phyloP scores from a whole-genome alignment of 345 rosid genomes.

The Bruguiera sexangula region DNA sequence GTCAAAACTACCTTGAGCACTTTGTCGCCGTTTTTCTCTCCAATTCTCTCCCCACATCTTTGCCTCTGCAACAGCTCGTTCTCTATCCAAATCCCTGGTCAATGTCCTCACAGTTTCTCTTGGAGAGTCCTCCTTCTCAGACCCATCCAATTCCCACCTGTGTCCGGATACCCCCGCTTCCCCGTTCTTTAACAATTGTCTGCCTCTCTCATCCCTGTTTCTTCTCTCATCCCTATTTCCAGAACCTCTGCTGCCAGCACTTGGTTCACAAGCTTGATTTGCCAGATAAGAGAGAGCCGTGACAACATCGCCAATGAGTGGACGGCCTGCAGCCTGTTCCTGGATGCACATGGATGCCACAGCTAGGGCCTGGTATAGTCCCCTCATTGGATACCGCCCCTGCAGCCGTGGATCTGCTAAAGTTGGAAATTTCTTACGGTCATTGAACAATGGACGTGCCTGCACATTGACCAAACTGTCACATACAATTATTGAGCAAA shows the following conservation, averaged over 20 bases:
- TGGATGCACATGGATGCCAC: constrained; percentile 99
- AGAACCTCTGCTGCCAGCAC: constrained; percentile 29
- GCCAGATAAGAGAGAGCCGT: constrained; percentile 92
- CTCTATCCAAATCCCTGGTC: constrained; percentile 76
- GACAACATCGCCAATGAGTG: constrained; percentile 89
- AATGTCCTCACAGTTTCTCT: constrained; percentile 62
- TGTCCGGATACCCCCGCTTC: constrained; percentile 74
- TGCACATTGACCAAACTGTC: constrained; percentile 30
- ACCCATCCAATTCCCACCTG: constrained; percentile 73
- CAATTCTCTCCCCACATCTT: constrained; percentile 97
- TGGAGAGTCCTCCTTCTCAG: constrained; percentile 87
- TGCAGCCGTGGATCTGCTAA: constrained; percentile 78
- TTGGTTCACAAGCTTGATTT: constrained; percentile 76
- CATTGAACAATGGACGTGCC: constrained; percentile 86
- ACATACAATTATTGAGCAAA: constrained; percentile 1
- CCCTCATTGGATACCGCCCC: constrained; percentile 81
- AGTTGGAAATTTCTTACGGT: constrained; percentile 68
- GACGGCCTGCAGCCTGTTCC: constrained; percentile 94
- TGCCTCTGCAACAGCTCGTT: constrained; percentile 93
- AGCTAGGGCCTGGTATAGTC: constrained; percentile 90
- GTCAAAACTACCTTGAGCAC: constrained; percentile 57
- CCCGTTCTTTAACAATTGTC: constrained; percentile 53
- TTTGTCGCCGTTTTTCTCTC: constrained; percentile 84
- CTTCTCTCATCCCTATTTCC: constrained; percentile 53
- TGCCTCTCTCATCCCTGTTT: constrained; percentile 57